Base-by-base conservation (phyloP, 164 flowering plant species). In the Aristolochia contorta region DNA sequence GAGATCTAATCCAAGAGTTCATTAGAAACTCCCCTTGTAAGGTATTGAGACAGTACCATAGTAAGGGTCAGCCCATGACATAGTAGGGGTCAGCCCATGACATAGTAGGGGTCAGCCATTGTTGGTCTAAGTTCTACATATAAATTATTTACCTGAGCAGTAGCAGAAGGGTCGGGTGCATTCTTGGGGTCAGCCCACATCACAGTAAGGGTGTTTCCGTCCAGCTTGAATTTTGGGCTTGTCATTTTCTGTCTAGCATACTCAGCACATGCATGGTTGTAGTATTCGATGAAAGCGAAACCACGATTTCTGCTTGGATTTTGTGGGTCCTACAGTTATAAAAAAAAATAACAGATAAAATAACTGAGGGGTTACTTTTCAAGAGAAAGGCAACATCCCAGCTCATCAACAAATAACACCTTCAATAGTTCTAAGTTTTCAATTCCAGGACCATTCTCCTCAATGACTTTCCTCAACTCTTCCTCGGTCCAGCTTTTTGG, bases 261-360 rank as follows among this genome's bases (percentile, higher is more conserved):
- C 63, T 94, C 99, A 65, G 99, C 99, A 84, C 99, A 94, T 9
- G 95, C 97, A 81, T 83, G 84, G 69, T 94, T 94, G 81, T 91
- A 89, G 67, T 85, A 94, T 69, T 89, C 89, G 47, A 94, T 65
- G 58, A 94, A 94, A 67, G 96, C 96, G 87, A 87, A 94, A 22
- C 97, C 99, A 61, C 96, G 93, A 60, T 94, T 94, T 43, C 93
- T 89, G 57, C 69, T 66, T 51, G 96, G 76, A 73, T 77, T 84
- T 76, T 77, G 86, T 64, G 96, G 96, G 77, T 94, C 99, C 99
- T 91, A 77, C 9, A 66, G 64, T n/a, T 15, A 63, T 22, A 13
- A 70, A 43, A 58, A 69, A 21, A 54, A 32, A 57, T 6, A 37
- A 30, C 20, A 48, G 50, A 20, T 10, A 54, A 55, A 2, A 30